Base-by-base conservation (phyloP, 257 asterid genomes). In the Plectranthus barbatus region DNA sequence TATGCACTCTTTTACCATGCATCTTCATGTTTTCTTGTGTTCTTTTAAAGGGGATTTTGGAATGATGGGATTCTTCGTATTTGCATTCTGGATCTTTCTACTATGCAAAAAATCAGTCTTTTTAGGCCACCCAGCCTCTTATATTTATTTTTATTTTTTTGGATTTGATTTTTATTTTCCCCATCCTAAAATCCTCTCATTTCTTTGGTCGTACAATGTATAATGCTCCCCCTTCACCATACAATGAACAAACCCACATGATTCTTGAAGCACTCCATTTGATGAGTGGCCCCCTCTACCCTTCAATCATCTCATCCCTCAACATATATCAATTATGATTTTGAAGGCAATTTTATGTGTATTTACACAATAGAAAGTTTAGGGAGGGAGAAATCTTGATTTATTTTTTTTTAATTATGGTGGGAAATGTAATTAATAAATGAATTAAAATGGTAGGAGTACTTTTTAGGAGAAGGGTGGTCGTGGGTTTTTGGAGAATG, bases 401-500 rank as follows among this genome's bases (percentile, higher is more conserved):
- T 68, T 56, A 48, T 70, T 46, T 11, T 45, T 45, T n/a, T 65
- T 50, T 72, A 67, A 60, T 58, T 62, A 59, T 62, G 48, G n/a
- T 72, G 67, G 36, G 7, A 51, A 51, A 59, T 60, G 14, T 57
- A 51, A 10, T 65, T 52, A 31, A 24, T 63, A 68, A 4, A 15
- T 37, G 1, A 37, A 2, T 45, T 7, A 39, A 52, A 47, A 19
- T 10, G 37, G 48, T n/a, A n/a, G n/a, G n/a, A n/a, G n/a, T 39
- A 45, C 42, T 63, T 74, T 72, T 41, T 49, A 64, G 68, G 70
- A 57, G 75, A 77, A n/a, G 73, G 74, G 81, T 79, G 87, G 66
- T 81, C 88, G 94, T 85, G 90, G 94, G 88, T 60, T 84, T 84
- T 87, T 66, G 95, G 78, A 82, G 88, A 81, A 65, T 82, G 93